Percentiles rank a stretch among this genome's conserved stretches.
Conservation (phyloP, 192 early-diverging fungal genomes). For the Radiomyces spectabilis region DNA sequence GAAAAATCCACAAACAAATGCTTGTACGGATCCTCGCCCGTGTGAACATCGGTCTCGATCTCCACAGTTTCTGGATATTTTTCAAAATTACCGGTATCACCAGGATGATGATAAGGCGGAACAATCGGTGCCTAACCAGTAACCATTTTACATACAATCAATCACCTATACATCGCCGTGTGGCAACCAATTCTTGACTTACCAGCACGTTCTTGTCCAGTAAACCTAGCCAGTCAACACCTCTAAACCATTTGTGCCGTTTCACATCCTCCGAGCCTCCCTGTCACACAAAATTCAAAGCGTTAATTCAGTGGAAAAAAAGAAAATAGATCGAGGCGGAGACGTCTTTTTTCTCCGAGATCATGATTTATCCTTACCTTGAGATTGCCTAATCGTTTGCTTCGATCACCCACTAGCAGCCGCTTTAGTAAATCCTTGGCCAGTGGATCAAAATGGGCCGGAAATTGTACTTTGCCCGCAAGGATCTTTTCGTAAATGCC, state of each 20-base stretch:
- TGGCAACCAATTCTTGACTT: conserved; percentile 1
- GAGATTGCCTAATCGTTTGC: conserved; percentile 91
- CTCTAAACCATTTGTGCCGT: conserved; percentile 88
- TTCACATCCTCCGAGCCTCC: conserved; percentile 90
- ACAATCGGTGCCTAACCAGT: conserved; percentile 83
- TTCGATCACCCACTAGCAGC: conserved; percentile 86
- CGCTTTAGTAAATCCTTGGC: conserved; percentile 89
- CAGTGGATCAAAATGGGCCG: conserved; percentile 73
- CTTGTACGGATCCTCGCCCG: conserved; percentile 68
- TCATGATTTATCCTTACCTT: conserved; percentile 30
- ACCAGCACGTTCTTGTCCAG: conserved; percentile 59
- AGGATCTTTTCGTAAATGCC: conserved; percentile 99
- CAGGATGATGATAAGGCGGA: conserved; percentile 79
- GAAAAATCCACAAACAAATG: conserved; percentile 75
- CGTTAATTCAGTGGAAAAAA: too few relatives aligned
- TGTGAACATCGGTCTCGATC: conserved; percentile 30
- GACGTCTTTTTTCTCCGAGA: neutral
- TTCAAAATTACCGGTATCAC: conserved; percentile 98
- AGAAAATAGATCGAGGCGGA: neutral
- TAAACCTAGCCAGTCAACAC: conserved; percentile 88
- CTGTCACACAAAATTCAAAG: too few relatives aligned
- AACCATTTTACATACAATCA: too few relatives aligned
- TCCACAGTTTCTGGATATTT: conserved; percentile 83
- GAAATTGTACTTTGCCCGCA: conserved; percentile 82
- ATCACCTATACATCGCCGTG: too few relatives aligned